Evolutionary conservation across 768 basidiomycete species (phyloP).

Genomic region (Arthromyces matolae): DNA sequence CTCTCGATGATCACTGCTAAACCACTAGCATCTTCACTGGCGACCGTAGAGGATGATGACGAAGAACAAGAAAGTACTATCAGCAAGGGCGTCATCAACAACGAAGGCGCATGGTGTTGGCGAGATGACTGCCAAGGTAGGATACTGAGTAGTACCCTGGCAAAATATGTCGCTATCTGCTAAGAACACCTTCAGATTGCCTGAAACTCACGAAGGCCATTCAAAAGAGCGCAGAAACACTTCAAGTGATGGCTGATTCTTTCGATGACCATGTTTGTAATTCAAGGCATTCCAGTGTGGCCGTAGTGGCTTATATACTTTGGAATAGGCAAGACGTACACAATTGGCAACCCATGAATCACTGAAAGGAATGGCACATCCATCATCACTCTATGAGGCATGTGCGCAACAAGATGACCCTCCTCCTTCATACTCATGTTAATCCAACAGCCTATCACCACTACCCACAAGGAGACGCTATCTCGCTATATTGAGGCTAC

Average conservation of each 20-base stretch:
- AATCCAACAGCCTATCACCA: constrained; percentile 54
- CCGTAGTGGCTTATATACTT: background rate
- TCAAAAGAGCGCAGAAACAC: constrained; percentile 68
- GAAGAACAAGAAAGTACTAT: constrained; percentile 38
- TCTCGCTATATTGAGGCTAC: constrained; percentile 60
- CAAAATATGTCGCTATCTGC: background rate
- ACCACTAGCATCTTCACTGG: constrained; percentile 47
- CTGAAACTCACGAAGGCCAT: constrained; percentile 74
- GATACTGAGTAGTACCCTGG: constrained; percentile 9
- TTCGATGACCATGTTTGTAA: constrained; percentile 72
- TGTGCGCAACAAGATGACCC: too few relatives aligned
- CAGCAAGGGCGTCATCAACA: constrained; percentile 59
- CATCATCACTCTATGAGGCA: constrained; percentile 70
- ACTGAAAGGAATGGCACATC: constrained; percentile 74
- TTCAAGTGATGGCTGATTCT: constrained; percentile 73
- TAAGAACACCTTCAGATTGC: constrained; percentile 46
- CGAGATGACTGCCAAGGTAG: constrained; percentile 69
- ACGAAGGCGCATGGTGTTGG: constrained; percentile 86
- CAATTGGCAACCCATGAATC: constrained; percentile 74
- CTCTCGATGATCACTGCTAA: constrained; percentile 73
- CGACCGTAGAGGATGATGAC: constrained; percentile 45
- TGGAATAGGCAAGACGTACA: constrained; percentile 60
- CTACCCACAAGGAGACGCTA: constrained; percentile 71
- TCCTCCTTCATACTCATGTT: background rate
- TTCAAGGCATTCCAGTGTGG: background rate